Evolutionary conservation across 2,329 filamentous ascomycete genomes (phyloP), one percentile per base, ranked within the genome.

Genomic region (Apiospora saccharicola): DNA sequence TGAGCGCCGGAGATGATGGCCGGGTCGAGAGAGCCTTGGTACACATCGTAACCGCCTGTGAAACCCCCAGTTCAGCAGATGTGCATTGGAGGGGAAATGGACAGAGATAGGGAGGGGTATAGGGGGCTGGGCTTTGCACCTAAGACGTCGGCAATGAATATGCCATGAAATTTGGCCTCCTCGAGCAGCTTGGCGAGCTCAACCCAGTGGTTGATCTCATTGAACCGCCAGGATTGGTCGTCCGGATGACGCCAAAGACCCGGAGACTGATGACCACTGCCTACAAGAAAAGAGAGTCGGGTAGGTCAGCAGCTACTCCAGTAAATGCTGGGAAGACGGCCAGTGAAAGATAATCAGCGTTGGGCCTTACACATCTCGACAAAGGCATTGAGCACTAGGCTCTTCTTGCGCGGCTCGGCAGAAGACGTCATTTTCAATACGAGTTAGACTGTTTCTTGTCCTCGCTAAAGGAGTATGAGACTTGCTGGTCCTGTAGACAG

Each of bases 101-200:
- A n/a, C 1, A 4, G 8, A 30, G 57, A 19, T 5, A 41, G 30
- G n/a, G 7, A 1, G 24, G 5, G 12, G 14, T 5, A 46, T 5
- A 24, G 22, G 4, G 2, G 46, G 57, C n/a, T 64, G 51, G 22
- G 61, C 51, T 41, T 47, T 72, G 47, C 67, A 79, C 78, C 78
- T n/a, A 90, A 90, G 0, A 90, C 91, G 75, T 93, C 91, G 0
- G 91, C 91, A 8, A 93, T 84, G 78, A 92, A 92, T 10, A 93
- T 81, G 0, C 90, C 89, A 72, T 91, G 91, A 80, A 92, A 90
- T 8, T 87, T 88, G 7, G 89, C 90, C 14, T 86, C 82, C 74
- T 92, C 90, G 0, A 92, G 83, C 0, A 92, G 78, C 74, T 91
- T 89, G 2, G 91, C 90, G 0, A 92, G 82, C 49, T 92, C 85